Evolutionary conservation across 306 rosid species (phyloP).

Genomic region (Glycine soja): DNA sequence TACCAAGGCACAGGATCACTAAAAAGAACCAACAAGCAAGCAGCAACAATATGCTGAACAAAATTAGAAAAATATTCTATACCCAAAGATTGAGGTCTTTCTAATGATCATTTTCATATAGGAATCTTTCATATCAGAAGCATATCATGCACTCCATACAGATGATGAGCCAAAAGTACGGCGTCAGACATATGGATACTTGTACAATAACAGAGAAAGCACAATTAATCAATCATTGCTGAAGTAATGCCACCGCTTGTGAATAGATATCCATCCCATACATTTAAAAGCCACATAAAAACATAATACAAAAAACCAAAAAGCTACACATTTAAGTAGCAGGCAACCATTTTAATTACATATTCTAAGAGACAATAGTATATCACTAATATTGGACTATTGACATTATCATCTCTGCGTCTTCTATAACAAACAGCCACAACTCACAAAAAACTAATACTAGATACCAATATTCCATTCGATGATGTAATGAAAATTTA

Average conservation of each 20-base stretch:
- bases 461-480: slow-evolving; percentile 22
- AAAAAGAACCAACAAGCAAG: slow-evolving; percentile 25
- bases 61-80: slow-evolving; percentile 16
- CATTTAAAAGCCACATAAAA: slow-evolving; percentile 4
- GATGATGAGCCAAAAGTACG: not conserved
- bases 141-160: not conserved
- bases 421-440: not conserved
- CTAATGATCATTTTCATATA: not conserved
- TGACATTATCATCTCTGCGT: too few species aligned
- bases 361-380: slow-evolving; percentile 6
- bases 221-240: not conserved
- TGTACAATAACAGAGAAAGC: not conserved
- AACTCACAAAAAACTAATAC: slow-evolving; percentile 1
- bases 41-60: slow-evolving; percentile 20
- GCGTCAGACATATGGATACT: not conserved
- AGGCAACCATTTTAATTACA: slow-evolving; percentile 18
- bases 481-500: slow-evolving; percentile 20
- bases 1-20: slow-evolving; percentile 9
- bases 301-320: not conserved
- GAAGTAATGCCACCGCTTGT: slow-evolving; percentile 1
- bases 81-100: slow-evolving; percentile 28
- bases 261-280: not conserved
- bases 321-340: slow-evolving; percentile 14
- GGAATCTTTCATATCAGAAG: slow-evolving; percentile 1
- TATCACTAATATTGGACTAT: not conserved